Evolutionary conservation across 2,329 filamentous ascomycete genomes (phyloP).

Genomic region (Aspergillus candidus): DNA sequence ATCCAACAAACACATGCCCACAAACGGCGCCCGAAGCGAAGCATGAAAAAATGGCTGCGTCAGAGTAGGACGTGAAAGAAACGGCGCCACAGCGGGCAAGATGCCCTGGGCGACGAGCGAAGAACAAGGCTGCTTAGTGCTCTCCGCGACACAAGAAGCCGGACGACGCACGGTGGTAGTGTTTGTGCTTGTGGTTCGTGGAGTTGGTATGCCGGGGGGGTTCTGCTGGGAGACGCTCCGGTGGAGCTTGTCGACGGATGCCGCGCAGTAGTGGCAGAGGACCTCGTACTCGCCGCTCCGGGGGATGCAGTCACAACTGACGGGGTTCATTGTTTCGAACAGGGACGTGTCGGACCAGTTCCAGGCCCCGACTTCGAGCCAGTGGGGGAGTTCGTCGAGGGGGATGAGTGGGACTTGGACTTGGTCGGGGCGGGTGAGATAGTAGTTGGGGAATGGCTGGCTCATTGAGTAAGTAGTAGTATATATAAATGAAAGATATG

Average conservation of each 20-base stretch:
- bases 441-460: slow-evolving; percentile 33
- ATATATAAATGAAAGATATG: not conserved
- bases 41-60: slow-evolving; percentile 15
- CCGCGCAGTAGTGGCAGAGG: slow-evolving; percentile 26
- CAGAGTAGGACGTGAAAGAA: not conserved
- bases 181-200: not conserved
- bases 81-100: slow-evolving; percentile 1
- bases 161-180: too few relatives aligned
- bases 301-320: slow-evolving; percentile 16
- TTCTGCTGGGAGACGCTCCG: slow-evolving; percentile 20
- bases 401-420: slow-evolving; percentile 36
- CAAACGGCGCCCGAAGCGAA: slow-evolving; percentile 14
- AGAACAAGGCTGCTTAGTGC: not conserved
- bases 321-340: slow-evolving; percentile 19
- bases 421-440: slow-evolving; percentile 33
- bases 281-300: slow-evolving; percentile 31
- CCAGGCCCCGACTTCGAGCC: slow-evolving; percentile 26
- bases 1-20: slow-evolving; percentile 18
- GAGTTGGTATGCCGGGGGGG: not conserved
- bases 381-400: slow-evolving; percentile 38
- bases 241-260: slow-evolving; percentile 17
- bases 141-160: not conserved
- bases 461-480: slow-evolving; percentile 7
- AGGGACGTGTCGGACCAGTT: slow-evolving; percentile 15
- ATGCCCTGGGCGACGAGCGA: slow-evolving; percentile 4